phyloP scores from a whole-genome alignment of 805 yeast genomes.

The Cyberlindnera euphorbiiphila region DNA sequence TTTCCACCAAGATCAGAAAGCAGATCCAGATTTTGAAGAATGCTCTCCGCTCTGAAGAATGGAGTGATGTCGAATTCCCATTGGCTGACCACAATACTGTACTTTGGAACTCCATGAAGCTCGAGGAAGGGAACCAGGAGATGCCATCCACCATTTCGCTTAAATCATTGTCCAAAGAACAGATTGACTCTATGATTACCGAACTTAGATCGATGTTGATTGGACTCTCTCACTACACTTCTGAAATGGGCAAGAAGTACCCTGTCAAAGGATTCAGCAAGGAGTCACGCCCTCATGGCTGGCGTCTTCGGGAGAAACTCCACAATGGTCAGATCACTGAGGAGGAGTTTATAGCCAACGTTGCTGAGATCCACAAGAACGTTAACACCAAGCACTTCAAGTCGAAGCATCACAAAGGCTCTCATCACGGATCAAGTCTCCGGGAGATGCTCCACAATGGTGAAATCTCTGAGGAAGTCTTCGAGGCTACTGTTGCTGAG shows the following conservation, averaged over 20 bases:
- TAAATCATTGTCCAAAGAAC: conserved; percentile 10
- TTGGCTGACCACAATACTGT: conserved; percentile 1
- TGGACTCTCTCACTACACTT: conserved; percentile 1
- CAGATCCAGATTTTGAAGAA: conserved; percentile 1
- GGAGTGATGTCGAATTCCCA: not conserved
- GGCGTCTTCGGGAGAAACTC: not conserved
- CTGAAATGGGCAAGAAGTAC: conserved; percentile 1
- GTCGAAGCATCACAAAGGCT: conserved; percentile 2
- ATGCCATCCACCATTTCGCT: not conserved
- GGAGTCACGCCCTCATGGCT: too few relatives aligned
- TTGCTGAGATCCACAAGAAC: conserved; percentile 1
- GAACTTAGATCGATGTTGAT: conserved; percentile 1
- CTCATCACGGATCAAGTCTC: not conserved
- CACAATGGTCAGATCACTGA: not conserved
- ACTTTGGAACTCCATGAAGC: conserved; percentile 2
- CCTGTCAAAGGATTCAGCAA: too few relatives aligned
- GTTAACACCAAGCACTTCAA: conserved; percentile 1
- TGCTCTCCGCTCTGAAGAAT: not conserved
- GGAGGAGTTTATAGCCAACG: not conserved
- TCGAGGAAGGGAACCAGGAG: conserved; percentile 7
- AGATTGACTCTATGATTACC: conserved; percentile 1
- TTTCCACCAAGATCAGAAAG: conserved; percentile 1
- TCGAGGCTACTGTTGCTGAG: conserved; percentile 3
- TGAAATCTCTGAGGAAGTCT: not conserved
- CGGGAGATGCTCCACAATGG: conserved; percentile 4